A percentile compares a stretch with the other conserved stretches of the same genome.
Evolutionary conservation across 2,329 filamentous ascomycete genomes (phyloP).

Genomic region (Fusarium luffae): DNA sequence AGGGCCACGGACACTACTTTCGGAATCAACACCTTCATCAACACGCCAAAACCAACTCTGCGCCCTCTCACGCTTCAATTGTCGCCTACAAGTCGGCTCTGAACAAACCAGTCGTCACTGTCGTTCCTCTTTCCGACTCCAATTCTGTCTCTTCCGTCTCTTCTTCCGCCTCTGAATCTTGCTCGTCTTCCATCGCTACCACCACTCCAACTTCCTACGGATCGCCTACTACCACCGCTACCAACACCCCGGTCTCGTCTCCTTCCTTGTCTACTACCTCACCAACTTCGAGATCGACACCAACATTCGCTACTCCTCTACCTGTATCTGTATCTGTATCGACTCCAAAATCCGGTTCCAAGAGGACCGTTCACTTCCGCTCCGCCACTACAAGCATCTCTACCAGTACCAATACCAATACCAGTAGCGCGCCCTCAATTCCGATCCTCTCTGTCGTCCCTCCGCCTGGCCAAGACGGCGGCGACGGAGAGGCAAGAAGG

Average conservation of each 20-base stretch:
- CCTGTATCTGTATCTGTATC: slow-evolving; percentile 28
- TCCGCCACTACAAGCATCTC: slow-evolving; percentile 24
- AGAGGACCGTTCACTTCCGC: slow-evolving; percentile 35
- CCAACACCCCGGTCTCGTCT: slow-evolving; percentile 34
- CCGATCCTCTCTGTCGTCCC: slow-evolving; percentile 49
- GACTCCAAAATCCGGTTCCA: slow-evolving; percentile 16
- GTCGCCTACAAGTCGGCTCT: slow-evolving; percentile 38
- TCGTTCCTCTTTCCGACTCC: slow-evolving; percentile 34
- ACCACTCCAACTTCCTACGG: slow-evolving; percentile 32
- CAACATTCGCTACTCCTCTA: slow-evolving; percentile 34
- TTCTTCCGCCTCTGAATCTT: slow-evolving; percentile 34
- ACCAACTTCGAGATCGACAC: slow-evolving; percentile 36
- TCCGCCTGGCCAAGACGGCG: slow-evolving; percentile 49
- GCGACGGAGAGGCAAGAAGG: slow-evolving; percentile 51
- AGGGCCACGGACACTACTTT: slow-evolving; percentile 35
- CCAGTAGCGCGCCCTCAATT: slow-evolving; percentile 49
- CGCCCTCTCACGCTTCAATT: slow-evolving; percentile 35
- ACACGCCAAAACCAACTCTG: slow-evolving; percentile 33
- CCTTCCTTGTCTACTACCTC: slow-evolving; percentile 36
- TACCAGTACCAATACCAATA: slow-evolving; percentile 31
- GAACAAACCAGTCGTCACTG: slow-evolving; percentile 40
- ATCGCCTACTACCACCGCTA: slow-evolving; percentile 33
- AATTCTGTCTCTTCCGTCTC: slow-evolving; percentile 38
- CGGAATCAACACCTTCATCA: slow-evolving; percentile 35
- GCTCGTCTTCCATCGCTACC: slow-evolving; percentile 31